These are phyloP conservation scores for Chimonanthus praecox DNA, from an alignment of 164 flowering plant genomes.

Conservation along the genomic window DNA sequence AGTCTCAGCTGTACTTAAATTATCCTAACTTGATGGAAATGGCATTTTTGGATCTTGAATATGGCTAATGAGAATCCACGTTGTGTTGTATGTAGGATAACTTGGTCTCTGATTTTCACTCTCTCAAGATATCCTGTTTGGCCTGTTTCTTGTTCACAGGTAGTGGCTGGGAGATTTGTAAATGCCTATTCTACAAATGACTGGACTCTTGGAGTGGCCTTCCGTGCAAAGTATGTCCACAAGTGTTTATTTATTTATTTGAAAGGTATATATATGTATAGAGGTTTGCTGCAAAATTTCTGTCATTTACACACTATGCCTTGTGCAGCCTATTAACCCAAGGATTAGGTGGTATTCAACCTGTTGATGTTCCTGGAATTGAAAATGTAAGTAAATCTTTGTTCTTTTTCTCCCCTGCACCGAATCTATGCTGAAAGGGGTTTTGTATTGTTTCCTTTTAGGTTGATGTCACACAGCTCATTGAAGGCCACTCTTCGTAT, in stretches of 20 bases:
- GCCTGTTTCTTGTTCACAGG: constrained; percentile 34
- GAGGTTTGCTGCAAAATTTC: background rate
- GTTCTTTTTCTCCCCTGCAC: background rate
- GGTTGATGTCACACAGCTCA: constrained; percentile 37
- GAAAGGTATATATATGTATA: background rate
- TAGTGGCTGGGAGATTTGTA: constrained; percentile 91
- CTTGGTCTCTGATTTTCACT: background rate
- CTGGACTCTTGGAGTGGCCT: constrained; percentile 95
- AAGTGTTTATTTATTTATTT: no score
- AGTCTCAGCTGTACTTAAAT: background rate
- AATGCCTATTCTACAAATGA: constrained; percentile 83
- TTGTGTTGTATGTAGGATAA: no score
- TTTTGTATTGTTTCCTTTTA: constrained; percentile 16
- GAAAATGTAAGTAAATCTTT: constrained; percentile 62
- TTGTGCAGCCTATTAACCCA: constrained; percentile 62
- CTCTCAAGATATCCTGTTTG: constrained; percentile 3
- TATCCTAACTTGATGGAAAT: background rate
- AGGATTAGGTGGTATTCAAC: constrained; percentile 97
- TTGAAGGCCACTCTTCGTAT: constrained; percentile 55
- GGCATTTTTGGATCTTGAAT: background rate
- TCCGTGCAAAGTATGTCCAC: constrained; percentile 73
- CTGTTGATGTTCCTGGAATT: constrained; percentile 65
- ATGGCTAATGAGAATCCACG: no score
- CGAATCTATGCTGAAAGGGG: background rate
- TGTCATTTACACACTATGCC: background rate